Percentiles rank a stretch among this genome's conserved stretches.
Conservation (phyloP, 257 asterid species). For the Gentiana macrophylla region DNA sequence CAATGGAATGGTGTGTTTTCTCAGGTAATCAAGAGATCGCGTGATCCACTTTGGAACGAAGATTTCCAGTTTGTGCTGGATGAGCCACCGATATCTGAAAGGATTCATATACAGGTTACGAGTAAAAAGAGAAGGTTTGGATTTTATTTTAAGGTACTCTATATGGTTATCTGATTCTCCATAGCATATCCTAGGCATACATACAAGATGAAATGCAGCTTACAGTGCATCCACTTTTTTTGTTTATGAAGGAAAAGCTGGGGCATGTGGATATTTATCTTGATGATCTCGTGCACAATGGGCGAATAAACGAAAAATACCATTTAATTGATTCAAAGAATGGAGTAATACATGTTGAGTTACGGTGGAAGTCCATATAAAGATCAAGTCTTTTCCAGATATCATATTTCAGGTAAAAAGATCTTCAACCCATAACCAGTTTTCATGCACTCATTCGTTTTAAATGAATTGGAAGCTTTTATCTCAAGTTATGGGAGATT, state of each 20-base stretch:
- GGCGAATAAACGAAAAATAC: slow-evolving; percentile 69
- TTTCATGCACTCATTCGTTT: not conserved
- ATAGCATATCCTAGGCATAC: not conserved
- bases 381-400: not conserved
- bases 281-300: slow-evolving; percentile 66
- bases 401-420: slow-evolving; percentile 1
- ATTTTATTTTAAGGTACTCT: slow-evolving; percentile 51
- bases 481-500: too few relatives aligned
- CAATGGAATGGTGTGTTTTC: not conserved
- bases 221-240: not conserved
- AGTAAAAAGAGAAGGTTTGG: slow-evolving; percentile 58
- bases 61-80: slow-evolving; percentile 85
- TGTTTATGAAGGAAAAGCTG: slow-evolving; percentile 43
- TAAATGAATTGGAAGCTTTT: too few relatives aligned
- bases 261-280: slow-evolving; percentile 78
- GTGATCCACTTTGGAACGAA: slow-evolving; percentile 76
- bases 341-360: slow-evolving; percentile 75
- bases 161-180: not conserved
- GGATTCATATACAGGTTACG: slow-evolving; percentile 60
- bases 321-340: slow-evolving; percentile 79
- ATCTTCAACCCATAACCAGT: not conserved
- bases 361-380: slow-evolving; percentile 66
- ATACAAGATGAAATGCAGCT: not conserved
- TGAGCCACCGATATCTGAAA: slow-evolving; percentile 73
- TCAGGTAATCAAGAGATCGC: slow-evolving; percentile 54